Base-by-base conservation (phyloP, 371 early-diverging fungal genomes). In the Cokeromyces recurvatus region DNA sequence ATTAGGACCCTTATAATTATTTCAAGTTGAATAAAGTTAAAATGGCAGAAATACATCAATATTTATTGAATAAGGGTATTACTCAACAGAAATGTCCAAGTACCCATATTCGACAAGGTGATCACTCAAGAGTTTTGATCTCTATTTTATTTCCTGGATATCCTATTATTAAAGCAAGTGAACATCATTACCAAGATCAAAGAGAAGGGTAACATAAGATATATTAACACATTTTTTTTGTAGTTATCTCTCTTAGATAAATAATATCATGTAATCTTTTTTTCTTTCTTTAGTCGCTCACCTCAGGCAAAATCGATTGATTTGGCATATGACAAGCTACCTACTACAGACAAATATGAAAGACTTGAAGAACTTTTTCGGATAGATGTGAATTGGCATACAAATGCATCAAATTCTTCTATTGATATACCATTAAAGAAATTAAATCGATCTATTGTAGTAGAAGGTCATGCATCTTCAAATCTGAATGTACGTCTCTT, bases 261-360 rank as follows among this genome's bases (percentile, higher is more conserved):
- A 16, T 16, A 27, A 16, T 14, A 15, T 27, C 16, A 24, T 25
- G 14, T 15, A 19, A 9, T 25, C n/a, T n/a, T n/a, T n/a, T n/a
- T n/a, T n/a, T n/a, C n/a, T n/a, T n/a, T n/a, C n/a, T 15, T 14
- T 37, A 58, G 50, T 25, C 45, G 49, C 22, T 46, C 38, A 2
- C 37, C 48, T 6, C 48, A 57, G 11, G 43, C 43, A 14, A 46
- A 48, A 38, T 32, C 21, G 4, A 42, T 37, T 15, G 41, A 46
- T 45, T 38, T 71, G 4, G 68, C 71, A 2, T 71, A 71, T 46
- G 71, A 67, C 21, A 48, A 46, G 19, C 25, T 71, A 16, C 63
- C 68, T 2, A 58, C 59, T 1, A 48, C 51, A 14, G 71, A 71
- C 37, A 46, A 52, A 38, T 56, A 60, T 32, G 65, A 64, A 27